Evolutionary conservation across 148 eudicot genomes (phyloP).

Genomic region (Amaranthus palmeri): DNA sequence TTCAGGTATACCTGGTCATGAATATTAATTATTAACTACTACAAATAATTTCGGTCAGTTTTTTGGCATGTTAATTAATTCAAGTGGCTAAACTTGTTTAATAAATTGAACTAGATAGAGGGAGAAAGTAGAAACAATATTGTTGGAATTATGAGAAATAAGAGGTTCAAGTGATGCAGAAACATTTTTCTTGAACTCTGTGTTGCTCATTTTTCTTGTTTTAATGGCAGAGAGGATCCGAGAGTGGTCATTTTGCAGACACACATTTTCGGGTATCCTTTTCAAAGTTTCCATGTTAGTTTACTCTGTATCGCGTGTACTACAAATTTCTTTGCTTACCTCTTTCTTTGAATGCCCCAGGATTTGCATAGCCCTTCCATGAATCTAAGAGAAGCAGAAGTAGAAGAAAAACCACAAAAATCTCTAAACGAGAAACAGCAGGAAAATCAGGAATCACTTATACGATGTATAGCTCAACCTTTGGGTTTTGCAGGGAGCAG

Average conservation of each 20-base stretch:
- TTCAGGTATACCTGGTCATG: constrained; percentile 55
- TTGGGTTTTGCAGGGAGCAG: constrained; percentile 77
- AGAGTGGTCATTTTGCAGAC: constrained; percentile 64
- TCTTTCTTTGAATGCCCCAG: constrained; percentile 29
- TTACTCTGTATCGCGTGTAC: neutral
- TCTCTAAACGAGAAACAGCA: constrained; percentile 95
- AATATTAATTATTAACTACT: neutral
- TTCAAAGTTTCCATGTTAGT: neutral
- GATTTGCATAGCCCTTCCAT: constrained; percentile 78
- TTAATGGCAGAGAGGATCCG: constrained; percentile 67
- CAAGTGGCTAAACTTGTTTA: neutral
- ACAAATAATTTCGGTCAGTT: neutral
- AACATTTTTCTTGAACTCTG: neutral
- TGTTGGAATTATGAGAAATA: neutral
- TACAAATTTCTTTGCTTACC: neutral
- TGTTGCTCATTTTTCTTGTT: constrained; percentile 9
- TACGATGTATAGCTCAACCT: constrained; percentile 69
- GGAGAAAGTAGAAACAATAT: neutral
- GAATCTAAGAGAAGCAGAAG: constrained; percentile 66
- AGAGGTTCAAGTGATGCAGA: neutral
- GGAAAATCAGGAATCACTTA: constrained; percentile 82
- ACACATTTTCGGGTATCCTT: constrained; percentile 29
- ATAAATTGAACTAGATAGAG: neutral
- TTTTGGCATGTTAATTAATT: neutral
- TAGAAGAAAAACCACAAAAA: constrained; percentile 91